Base-by-base conservation (phyloP, 176 grass and related monocot species). In the Hordeum marinum region DNA sequence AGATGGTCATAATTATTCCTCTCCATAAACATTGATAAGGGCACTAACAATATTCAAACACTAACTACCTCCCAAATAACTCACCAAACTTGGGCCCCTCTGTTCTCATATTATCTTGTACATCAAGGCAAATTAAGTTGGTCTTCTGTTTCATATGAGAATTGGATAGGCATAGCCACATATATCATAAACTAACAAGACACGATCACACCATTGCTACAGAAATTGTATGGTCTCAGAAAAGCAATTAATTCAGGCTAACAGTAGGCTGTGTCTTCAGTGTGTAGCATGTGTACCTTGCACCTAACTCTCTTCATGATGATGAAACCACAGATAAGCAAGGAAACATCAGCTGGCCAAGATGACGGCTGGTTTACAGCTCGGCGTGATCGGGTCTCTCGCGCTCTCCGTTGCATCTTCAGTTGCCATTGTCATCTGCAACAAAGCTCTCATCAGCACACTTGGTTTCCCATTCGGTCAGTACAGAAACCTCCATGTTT, bases 391-490 rank as follows among this genome's bases (percentile, higher is more conserved):
- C 4, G 90, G 97, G 21, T 96, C 97, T 65, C 88, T 99, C 68
- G 91, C 92, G 0, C 94, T 99, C 62, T 99, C 97, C 3, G 97
- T 99, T 68, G 83, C 90, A 54, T 96, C 97, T 46, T 99, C 97
- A 27, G 97, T 99, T 85, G 80, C 97, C 12, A 99, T 99, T 76
- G 97, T 99, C 84, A 96, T 99, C 74, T 99, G 97, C 92, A 99
- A 99, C 86, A 99, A 99, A 84, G 94, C 94, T 88, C 91, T 99
- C 72, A 96, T 99, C 34, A 99, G 97, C 86, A 90, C 81, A 59
- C 97, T 99, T 70, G 97, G 92, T 78, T 99, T 99, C 80, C 97
- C 97, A 74, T 99, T 94, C 26, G 97, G 97, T 99, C 72, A 82
- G 87, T 80, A 79, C 71, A 65, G 15, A 26, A 72, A 4, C 59